phyloP scores from a whole-genome alignment of 169 alveolate species.

The Eimeria mitis region DNA sequence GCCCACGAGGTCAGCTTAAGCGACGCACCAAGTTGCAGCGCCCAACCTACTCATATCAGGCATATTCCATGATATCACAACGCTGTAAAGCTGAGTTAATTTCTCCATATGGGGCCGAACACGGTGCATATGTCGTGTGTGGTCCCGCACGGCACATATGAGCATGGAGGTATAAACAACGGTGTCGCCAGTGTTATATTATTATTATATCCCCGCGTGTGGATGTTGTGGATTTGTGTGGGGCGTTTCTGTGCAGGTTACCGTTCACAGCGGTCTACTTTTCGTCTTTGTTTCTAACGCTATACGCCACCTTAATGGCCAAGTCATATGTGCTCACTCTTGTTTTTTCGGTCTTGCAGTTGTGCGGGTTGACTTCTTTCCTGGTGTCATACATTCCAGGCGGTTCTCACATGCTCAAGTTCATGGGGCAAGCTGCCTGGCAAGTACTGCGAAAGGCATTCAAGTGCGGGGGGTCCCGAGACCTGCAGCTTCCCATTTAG shows the following conservation, averaged over 20 bases:
- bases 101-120: not conserved
- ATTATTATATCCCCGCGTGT: too few species aligned
- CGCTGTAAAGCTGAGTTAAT: not conserved
- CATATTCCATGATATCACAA: not conserved
- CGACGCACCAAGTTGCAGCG: not conserved
- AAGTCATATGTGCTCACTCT: conserved; percentile 85
- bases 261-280: conserved; percentile 86
- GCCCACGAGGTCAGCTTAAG: conserved; percentile 64
- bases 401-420: conserved; percentile 83
- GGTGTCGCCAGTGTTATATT: not conserved
- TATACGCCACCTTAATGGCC: conserved; percentile 85
- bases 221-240: not conserved
- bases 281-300: conserved; percentile 84
- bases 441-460: conserved; percentile 72
- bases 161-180: not conserved
- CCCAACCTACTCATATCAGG: not conserved
- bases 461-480: conserved; percentile 81
- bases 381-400: conserved; percentile 87
- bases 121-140: too few species aligned
- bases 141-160: too few species aligned
- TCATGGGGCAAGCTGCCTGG: conserved; percentile 81
- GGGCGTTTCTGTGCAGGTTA: conserved; percentile 70
- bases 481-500: conserved; percentile 75
- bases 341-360: conserved; percentile 86
- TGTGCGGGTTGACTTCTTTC: conserved; percentile 85